phyloP scores from a whole-genome alignment of 345 rosid genomes.

The Boechera stricta region DNA sequence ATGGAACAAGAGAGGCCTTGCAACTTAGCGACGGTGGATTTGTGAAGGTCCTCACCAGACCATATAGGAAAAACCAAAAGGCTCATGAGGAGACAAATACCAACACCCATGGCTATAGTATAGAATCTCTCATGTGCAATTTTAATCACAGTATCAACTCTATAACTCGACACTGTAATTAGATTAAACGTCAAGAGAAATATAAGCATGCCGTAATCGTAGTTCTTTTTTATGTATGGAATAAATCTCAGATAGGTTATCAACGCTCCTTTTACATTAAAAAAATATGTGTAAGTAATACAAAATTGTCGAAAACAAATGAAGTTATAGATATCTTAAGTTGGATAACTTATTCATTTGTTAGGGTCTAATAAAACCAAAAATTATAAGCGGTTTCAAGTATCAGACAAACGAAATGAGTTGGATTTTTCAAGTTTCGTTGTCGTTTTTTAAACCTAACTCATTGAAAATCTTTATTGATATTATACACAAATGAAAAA shows the following conservation, averaged over 20 bases:
- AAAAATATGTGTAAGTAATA: neutral
- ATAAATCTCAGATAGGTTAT: conserved; percentile 76
- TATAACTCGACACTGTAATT: conserved; percentile 79
- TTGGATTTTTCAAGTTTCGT: neutral
- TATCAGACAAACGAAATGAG: conserved; percentile 31
- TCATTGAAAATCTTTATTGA: conserved; percentile 20
- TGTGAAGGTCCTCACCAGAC: conserved; percentile 86
- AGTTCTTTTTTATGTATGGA: conserved; percentile 76
- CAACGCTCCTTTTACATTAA: conserved; percentile 55
- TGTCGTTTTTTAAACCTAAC: conserved; percentile 12
- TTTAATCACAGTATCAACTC: conserved; percentile 58
- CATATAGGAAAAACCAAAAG: conserved; percentile 71
- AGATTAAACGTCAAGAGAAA: conserved; percentile 81
- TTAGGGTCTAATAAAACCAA: conserved; percentile 8
- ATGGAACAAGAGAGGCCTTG: conserved; percentile 73
- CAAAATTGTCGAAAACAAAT: neutral
- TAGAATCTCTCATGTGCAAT: conserved; percentile 67
- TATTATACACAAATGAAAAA: conserved; percentile 15
- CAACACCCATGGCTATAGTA: conserved; percentile 76
- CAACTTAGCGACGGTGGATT: conserved; percentile 61
- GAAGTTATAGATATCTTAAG: neutral
- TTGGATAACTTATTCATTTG: neutral
- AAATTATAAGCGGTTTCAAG: conserved; percentile 19
- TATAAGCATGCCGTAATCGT: conserved; percentile 82
- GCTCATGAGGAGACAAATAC: conserved; percentile 68